Percentiles rank a stretch among this genome's conserved stretches.
Evolutionary conservation across 257 asterid genomes (phyloP).

Genomic region (Fraxinus excelsior): DNA sequence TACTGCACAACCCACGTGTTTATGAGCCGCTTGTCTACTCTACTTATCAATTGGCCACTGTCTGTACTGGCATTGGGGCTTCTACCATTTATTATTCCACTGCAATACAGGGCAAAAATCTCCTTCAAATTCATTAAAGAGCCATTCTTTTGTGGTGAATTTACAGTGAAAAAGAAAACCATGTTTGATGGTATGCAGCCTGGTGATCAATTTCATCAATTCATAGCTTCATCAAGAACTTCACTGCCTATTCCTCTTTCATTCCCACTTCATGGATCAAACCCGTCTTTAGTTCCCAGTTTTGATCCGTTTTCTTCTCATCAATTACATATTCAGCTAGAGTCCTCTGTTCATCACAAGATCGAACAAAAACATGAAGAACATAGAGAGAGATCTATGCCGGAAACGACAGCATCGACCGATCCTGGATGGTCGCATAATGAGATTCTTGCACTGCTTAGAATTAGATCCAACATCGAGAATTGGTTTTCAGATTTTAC

Average conservation of each 20-base stretch:
- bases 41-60: constrained; percentile 10
- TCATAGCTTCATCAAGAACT: constrained; percentile 50
- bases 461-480: constrained; percentile 72
- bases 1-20: constrained; percentile 63
- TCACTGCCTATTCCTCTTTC: constrained; percentile 44
- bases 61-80: constrained; percentile 20
- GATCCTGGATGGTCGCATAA: constrained; percentile 61
- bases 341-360: constrained; percentile 6
- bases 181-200: constrained; percentile 61
- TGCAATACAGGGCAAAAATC: constrained; percentile 53
- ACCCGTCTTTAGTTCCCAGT: constrained; percentile 29
- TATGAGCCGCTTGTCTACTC: constrained; percentile 11
- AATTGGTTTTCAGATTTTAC: constrained; percentile 69
- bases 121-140: constrained; percentile 27
- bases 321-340: constrained; percentile 17
- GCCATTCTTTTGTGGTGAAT: neutral
- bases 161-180: constrained; percentile 12
- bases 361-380: neutral
- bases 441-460: constrained; percentile 63
- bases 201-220: constrained; percentile 56
- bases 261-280: constrained; percentile 35
- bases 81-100: no score
- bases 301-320: constrained; percentile 45
- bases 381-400: constrained; percentile 19
- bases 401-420: neutral